Percentiles rank a stretch among this genome's conserved stretches.
Conservation (phyloP, 2,329 filamentous ascomycete genomes). For the Curvularia lunata region DNA sequence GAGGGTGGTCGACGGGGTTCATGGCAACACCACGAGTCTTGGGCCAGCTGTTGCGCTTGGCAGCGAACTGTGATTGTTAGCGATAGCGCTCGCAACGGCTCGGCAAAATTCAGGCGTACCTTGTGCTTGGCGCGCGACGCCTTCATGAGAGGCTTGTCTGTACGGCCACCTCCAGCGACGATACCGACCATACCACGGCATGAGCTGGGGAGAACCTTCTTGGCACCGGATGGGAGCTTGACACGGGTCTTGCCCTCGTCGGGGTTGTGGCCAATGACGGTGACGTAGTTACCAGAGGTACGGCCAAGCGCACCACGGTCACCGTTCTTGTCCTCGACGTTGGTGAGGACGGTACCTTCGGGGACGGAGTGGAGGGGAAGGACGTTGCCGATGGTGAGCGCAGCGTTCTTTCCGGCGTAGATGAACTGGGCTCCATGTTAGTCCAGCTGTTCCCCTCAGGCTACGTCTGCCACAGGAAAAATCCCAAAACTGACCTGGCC, state of each 20-base stretch:
- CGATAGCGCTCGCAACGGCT: not conserved
- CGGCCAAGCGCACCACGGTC: conserved; percentile 96
- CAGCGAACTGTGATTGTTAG: conserved; percentile 71
- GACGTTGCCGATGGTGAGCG: conserved; percentile 95
- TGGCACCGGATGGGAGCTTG: conserved; percentile 98
- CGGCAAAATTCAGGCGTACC: conserved; percentile 24
- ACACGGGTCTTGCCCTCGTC: conserved; percentile 97
- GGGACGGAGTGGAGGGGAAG: conserved; percentile 93
- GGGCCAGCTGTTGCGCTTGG: conserved; percentile 99
- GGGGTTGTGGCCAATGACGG: conserved; percentile 58
- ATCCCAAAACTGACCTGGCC: conserved; percentile 67
- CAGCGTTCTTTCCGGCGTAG: conserved; percentile 99
- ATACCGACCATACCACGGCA: conserved; percentile 99
- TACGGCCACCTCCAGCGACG: conserved; percentile 98
- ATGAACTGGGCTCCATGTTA: conserved; percentile 68
- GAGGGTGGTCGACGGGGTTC: conserved; percentile 97
- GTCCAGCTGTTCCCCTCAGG: conserved; percentile 9
- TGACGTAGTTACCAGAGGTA: conserved; percentile 99
- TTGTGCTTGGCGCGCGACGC: conserved; percentile 99
- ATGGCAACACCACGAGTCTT: conserved; percentile 99
- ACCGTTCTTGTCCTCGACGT: conserved; percentile 98
- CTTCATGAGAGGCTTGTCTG: conserved; percentile 99
- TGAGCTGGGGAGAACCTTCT: conserved; percentile 95
- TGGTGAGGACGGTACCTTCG: conserved; percentile 98
- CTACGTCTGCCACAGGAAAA: not conserved